Evolutionary conservation across 2,329 filamentous ascomycete species (phyloP).

Genomic region (Fusarium sp.): DNA sequence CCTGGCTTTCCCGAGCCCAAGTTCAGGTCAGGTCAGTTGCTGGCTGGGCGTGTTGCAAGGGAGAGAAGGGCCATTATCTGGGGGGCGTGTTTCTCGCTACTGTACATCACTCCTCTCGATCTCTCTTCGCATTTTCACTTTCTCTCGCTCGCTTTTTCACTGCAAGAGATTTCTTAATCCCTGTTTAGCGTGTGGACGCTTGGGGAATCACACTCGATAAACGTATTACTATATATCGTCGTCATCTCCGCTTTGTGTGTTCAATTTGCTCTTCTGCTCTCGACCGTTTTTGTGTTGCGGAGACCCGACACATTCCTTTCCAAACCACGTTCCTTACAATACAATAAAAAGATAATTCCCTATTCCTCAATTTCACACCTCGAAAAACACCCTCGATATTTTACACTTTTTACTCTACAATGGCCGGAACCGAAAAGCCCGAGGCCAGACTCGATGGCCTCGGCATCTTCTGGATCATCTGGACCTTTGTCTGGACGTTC

Average conservation of each 20-base stretch:
- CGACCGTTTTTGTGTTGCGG: neutral
- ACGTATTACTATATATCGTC: conserved; percentile 25
- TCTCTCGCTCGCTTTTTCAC: neutral
- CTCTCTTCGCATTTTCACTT: neutral
- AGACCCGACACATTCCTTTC: conserved; percentile 32
- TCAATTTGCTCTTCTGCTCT: neutral
- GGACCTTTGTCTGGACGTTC: conserved; percentile 51
- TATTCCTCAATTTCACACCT: neutral
- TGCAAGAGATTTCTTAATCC: conserved; percentile 9
- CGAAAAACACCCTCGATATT: neutral
- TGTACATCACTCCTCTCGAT: neutral
- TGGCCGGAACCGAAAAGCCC: conserved; percentile 41
- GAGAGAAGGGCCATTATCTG: neutral
- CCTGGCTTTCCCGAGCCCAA: conserved; percentile 16
- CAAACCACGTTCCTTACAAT: conserved; percentile 33
- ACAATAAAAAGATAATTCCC: neutral
- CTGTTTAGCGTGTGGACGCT: conserved; percentile 5
- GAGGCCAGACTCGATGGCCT: conserved; percentile 48
- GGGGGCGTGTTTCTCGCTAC: neutral
- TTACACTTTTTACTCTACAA: neutral
- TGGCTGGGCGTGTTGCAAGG: conserved; percentile 4
- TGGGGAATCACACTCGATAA: neutral
- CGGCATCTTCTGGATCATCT: conserved; percentile 54
- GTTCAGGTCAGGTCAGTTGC: neutral
- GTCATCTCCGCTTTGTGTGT: conserved; percentile 13